Evolutionary conservation across 768 basidiomycete genomes (phyloP), one percentile per base, ranked within the genome.

Genomic region (Trametes cingulata): DNA sequence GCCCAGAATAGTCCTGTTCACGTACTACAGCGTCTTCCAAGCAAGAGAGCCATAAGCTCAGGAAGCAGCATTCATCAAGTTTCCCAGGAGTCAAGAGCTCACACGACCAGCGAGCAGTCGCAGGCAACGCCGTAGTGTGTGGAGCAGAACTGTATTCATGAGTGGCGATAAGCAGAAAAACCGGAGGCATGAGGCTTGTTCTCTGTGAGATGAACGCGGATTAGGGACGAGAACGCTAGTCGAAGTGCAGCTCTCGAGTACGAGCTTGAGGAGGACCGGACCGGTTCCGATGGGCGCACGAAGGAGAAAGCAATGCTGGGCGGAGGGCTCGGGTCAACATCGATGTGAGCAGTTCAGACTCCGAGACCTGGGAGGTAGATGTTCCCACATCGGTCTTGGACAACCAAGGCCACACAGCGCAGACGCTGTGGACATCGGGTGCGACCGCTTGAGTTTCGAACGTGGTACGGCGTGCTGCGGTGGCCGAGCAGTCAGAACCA

Each of bases 241-340:
- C 22, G 17, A 25, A 41, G n/a, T 43, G n/a, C 33, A 22, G 40
- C 14, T 49, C 22, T 29, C 33, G 46, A 35, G 35, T 8, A 19
- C 25, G 22, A 48, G 6, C n/a, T 15, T 29, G 39, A 46, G 52
- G 58, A 22, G 22, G 15, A 42, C 29, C 60, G 60, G 60, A 36
- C 60, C 60, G 60, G 15, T n/a, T 50, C 53, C 60, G 60, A 61
- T 19, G 33, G 3, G 47, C 40, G 59, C 35, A 13, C n/a, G 20
- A 14, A 27, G n/a, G 25, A 50, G 22, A 36, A 35, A 48, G 29
- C 41, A 29, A 50, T 49, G 22, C 53, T 35, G 47, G 33, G 40
- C 46, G 48, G 29, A 33, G 25, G 41, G 25, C 39, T 55, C 29
- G 52, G 40, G 48, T 35, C 33, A 39, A 51, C 4, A 42, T 56